Evolutionary conservation across 176 grass and related monocot species (phyloP).

Genomic region (Chloris gayana): DNA sequence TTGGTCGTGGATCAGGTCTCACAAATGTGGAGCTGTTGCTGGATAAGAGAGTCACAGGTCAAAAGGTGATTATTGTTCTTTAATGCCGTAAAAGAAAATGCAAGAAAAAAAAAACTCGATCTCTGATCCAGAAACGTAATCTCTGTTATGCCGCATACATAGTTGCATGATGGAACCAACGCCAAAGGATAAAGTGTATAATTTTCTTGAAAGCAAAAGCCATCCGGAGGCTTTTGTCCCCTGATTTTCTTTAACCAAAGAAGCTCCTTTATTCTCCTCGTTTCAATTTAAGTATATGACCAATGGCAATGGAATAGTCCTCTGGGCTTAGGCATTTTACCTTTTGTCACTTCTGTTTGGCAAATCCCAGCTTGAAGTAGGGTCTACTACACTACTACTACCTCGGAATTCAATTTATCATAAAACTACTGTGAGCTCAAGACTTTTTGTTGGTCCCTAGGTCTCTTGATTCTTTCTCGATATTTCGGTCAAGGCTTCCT

Average conservation of each 20-base stretch:
- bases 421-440: neutral
- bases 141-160: neutral
- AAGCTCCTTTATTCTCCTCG: slow-evolving; percentile 50
- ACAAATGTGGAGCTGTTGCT: neutral
- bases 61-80: neutral
- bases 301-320: slow-evolving; percentile 4
- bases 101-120: neutral
- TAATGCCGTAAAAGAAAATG: neutral
- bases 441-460: slow-evolving; percentile 7
- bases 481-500: neutral
- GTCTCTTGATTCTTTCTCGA: neutral
- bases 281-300: slow-evolving; percentile 23
- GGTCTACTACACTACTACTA: neutral
- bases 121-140: neutral
- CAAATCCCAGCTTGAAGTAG: slow-evolving; percentile 2
- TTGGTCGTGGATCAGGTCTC: neutral
- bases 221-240: slow-evolving; percentile 43
- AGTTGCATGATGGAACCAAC: slow-evolving; percentile 16
- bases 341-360: neutral
- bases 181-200: slow-evolving; percentile 20
- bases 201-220: slow-evolving; percentile 61
- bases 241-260: slow-evolving; percentile 55
- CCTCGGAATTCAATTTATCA: neutral
- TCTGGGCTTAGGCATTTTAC: neutral
- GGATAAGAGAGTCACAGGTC: neutral